Percentiles rank a stretch among this genome's conserved stretches.
These are phyloP conservation scores for Vinca minor DNA, from an alignment of 257 asterid species.

Conservation along the genomic window DNA sequence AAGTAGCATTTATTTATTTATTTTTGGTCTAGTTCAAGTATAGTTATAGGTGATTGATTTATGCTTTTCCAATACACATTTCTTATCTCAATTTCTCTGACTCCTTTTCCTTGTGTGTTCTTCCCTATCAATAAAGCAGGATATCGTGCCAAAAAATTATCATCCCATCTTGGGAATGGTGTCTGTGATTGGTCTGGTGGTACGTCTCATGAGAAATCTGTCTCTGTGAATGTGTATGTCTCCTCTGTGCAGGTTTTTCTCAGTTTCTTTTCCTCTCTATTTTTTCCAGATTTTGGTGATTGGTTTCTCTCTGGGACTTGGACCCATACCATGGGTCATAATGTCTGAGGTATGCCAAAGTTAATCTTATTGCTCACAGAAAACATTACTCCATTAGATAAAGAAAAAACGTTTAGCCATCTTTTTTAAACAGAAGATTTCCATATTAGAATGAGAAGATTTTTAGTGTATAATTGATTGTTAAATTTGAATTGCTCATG, in stretches of 20 bases:
- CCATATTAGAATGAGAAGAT: background rate
- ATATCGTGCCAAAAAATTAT: constrained; percentile 31
- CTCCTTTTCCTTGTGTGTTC: background rate
- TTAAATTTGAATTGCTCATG: constrained; percentile 12
- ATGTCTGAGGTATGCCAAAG: constrained; percentile 72
- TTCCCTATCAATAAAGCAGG: constrained; percentile 32
- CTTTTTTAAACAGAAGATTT: constrained; percentile 1
- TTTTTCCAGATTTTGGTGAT: constrained; percentile 57
- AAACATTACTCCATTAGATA: background rate
- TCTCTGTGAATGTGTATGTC: background rate
- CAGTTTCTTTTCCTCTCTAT: constrained; percentile 6
- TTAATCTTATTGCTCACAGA: background rate
- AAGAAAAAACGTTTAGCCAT: background rate
- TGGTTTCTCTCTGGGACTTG: constrained; percentile 77
- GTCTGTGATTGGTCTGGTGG: constrained; percentile 67
- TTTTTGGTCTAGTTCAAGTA: background rate
- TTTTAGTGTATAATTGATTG: background rate
- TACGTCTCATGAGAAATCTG: constrained; percentile 21
- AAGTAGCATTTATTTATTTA: constrained; percentile 9
- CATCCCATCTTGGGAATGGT: constrained; percentile 33
- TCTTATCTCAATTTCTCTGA: background rate
- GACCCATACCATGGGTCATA: constrained; percentile 82
- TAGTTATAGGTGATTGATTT: background rate
- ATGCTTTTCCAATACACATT: background rate
- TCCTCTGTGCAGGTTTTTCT: constrained; percentile 6